Conservation (phyloP, 192 early-diverging fungal species). For the Haplosporangium gracile region DNA sequence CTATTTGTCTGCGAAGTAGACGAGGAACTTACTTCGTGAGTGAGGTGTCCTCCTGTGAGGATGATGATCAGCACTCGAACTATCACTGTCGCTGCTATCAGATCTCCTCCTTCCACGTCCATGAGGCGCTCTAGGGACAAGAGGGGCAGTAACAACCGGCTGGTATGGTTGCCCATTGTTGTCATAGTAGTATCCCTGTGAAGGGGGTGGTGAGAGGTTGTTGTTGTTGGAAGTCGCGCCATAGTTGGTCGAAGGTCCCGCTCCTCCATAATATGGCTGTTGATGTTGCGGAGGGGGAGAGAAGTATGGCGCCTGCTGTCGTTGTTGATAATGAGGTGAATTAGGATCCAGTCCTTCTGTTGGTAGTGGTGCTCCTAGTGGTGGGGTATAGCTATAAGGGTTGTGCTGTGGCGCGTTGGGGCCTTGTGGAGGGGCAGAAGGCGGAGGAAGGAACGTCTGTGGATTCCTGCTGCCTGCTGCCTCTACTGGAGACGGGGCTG, state of each 20-base stretch:
- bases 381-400: background rate
- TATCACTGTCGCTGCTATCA: background rate
- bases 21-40: background rate
- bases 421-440: background rate
- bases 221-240: conserved; percentile 10
- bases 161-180: background rate
- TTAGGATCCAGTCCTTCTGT: background rate
- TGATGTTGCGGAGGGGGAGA: background rate
- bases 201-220: background rate
- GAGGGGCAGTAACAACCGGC: background rate
- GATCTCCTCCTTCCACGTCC: background rate
- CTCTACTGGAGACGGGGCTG: background rate
- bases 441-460: background rate
- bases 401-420: background rate
- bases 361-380: background rate
- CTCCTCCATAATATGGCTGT: background rate
- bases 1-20: background rate
- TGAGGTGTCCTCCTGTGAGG: background rate
- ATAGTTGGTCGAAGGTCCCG: conserved; percentile 13
- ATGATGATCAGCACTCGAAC: background rate
- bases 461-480: background rate
- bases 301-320: background rate
- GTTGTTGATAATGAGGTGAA: background rate
- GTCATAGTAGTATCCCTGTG: conserved; percentile 2
- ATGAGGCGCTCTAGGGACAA: background rate